Evolutionary conservation across 1,284 basidiomycete species (phyloP), one percentile per base, ranked within the genome.

Genomic region (Papiliotrema flavescens): DNA sequence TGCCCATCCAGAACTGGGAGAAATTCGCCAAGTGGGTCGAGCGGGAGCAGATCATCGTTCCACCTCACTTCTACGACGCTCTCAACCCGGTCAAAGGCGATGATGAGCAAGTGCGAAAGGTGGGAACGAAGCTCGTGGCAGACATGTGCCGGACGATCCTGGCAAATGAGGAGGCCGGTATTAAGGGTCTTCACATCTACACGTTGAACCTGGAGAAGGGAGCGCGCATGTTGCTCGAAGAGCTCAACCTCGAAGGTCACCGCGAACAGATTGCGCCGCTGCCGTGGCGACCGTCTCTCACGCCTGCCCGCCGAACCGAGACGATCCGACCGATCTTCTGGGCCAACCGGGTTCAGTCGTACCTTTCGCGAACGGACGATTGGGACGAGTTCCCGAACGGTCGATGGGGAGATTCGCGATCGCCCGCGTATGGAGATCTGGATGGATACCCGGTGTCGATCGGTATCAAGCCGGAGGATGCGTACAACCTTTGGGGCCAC

Each of bases 381-480:
- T 99, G 95, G 95, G 96, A 99, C 76, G 95, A 98, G 77, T 98
- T 97, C 76, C 95, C 95, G 51, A 98, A 98, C 76, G 96, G 95
- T 60, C 89, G 95, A 63, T 98, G 96, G 76, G 95, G 96, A 68
- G 95, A 98, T 77, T 89, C 95, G 17, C 85, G 95, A 53, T 91
- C 88, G 80, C 94, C 95, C 26, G 96, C 96, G 2, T 98, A 95
- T 67, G 95, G 95, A 69, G 96, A 98, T 76, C 79, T 98, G 51
- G 94, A 98, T 71, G 93, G 93, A 7, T 97, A 96, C 69, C 90
- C 90, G 53, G 84, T 92, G 48, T 87, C 82, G 75, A 84, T 91
- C 70, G 88, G 90, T 72, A 87, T 92, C 73, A 82, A 75, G 68
- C 49, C 66, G 40, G 49, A 54, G 54, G 88, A 93, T 63, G 95